phyloP scores from a whole-genome alignment of 164 flowering plant species.

The Saururus chinensis region DNA sequence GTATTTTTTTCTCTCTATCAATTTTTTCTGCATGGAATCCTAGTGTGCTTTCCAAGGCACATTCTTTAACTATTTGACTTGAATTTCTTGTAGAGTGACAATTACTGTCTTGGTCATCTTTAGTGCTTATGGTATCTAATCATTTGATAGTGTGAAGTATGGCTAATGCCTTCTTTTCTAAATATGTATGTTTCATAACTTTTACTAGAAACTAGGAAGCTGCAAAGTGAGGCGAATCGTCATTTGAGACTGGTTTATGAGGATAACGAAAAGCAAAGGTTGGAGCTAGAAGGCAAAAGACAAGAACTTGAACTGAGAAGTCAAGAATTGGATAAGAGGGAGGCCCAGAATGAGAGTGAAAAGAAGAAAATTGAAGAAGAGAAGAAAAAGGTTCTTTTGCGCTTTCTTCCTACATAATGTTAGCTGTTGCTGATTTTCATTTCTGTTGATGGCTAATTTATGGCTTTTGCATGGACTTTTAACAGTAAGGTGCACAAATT shows the following conservation, averaged over 20 bases:
- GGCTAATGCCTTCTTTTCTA: neutral
- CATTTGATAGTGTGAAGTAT: neutral
- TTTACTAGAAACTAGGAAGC: conserved; percentile 34
- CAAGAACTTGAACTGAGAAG: conserved; percentile 24
- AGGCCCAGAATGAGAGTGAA: conserved; percentile 52
- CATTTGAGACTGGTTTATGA: conserved; percentile 25
- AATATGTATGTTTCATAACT: neutral
- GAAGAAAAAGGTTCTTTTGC: conserved; percentile 38
- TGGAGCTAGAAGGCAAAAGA: conserved; percentile 33
- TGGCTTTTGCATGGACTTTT: neutral
- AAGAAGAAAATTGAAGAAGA: conserved; percentile 38
- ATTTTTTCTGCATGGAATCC: neutral
- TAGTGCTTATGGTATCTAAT: neutral
- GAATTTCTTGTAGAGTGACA: neutral
- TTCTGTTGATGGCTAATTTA: neutral
- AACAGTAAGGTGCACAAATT: neutral
- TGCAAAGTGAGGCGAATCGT: conserved; percentile 31
- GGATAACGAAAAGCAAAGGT: conserved; percentile 39
- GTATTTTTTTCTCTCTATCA: neutral
- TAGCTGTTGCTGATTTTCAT: neutral
- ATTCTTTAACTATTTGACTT: neutral
- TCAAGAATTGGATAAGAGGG: conserved; percentile 35
- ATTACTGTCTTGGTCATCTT: neutral
- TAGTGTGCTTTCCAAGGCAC: neutral
- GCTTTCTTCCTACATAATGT: neutral